phyloP scores from a whole-genome alignment of 495 filamentous ascomycete genomes.

The Talaromyces stipitatus region DNA sequence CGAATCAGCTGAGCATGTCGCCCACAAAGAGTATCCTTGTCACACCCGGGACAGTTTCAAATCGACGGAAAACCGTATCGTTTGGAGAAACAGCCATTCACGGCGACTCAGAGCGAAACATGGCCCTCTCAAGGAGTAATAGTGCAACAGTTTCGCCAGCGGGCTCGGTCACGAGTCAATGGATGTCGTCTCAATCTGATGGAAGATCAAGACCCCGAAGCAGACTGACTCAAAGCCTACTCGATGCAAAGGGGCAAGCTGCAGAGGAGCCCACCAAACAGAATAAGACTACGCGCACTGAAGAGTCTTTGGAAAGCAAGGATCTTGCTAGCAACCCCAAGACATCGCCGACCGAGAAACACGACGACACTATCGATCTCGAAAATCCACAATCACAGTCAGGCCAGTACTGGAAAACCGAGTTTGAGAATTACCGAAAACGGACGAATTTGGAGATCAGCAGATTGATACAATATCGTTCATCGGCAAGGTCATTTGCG shows the following conservation, averaged over 20 bases:
- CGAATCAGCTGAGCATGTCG: conserved; percentile 38
- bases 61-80: conserved; percentile 81
- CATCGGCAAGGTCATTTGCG: conserved; percentile 80
- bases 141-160: conserved; percentile 35
- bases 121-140: conserved; percentile 19
- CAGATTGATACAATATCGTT: conserved; percentile 70
- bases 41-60: conserved; percentile 75
- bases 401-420: conserved; percentile 88
- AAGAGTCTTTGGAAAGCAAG: conserved; percentile 10
- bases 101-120: conserved; percentile 43
- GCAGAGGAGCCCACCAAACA: conserved; percentile 12
- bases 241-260: conserved; percentile 38
- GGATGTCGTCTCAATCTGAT: conserved; percentile 47
- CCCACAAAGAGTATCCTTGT: conserved; percentile 77
- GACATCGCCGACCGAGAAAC: conserved; percentile 17
- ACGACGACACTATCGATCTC: conserved; percentile 68
- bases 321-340: not conserved
- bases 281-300: conserved; percentile 4
- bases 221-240: conserved; percentile 37
- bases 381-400: conserved; percentile 75
- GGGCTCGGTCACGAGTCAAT: conserved; percentile 60
- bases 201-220: conserved; percentile 34
- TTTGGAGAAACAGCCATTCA: conserved; percentile 68
- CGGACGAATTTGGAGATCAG: conserved; percentile 75
- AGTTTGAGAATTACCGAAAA: conserved; percentile 75